Conservation (phyloP, 2,329 filamentous ascomycete species). For the Ceratocystis variospora region DNA sequence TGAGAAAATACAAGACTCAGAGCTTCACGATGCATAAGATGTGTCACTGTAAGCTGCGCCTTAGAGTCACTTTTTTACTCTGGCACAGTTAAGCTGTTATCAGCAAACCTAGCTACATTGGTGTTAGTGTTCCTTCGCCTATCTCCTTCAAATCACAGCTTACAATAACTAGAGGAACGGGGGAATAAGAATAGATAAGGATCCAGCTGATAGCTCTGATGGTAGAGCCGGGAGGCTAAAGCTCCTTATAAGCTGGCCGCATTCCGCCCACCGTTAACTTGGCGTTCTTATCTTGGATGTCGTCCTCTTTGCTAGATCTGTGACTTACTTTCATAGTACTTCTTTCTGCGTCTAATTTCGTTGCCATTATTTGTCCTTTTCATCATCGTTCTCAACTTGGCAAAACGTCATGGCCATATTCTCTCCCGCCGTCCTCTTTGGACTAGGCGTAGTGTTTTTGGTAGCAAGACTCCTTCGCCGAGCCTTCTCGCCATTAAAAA, state of each 20-base stretch:
- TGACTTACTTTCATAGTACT: slow-evolving; percentile 1
- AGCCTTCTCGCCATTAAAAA: slow-evolving; percentile 27
- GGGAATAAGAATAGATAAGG: background rate
- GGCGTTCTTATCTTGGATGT: background rate
- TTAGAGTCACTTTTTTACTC: background rate
- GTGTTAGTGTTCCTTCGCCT: background rate
- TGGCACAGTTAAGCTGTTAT: background rate
- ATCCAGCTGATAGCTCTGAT: slow-evolving; percentile 1
- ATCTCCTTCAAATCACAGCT: background rate
- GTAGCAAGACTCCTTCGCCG: slow-evolving; percentile 23
- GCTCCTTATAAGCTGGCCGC: background rate
- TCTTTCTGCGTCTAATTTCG: background rate
- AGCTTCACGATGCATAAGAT: too few relatives aligned
- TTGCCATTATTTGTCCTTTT: background rate
- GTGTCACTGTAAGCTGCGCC: background rate
- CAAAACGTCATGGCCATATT: slow-evolving; percentile 19
- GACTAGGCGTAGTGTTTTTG: slow-evolving; percentile 22
- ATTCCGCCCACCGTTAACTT: background rate
- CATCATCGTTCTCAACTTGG: background rate
- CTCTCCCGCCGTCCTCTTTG: slow-evolving; percentile 24
- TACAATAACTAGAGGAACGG: background rate
- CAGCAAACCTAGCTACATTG: background rate
- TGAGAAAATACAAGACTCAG: too few relatives aligned
- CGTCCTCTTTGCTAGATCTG: background rate
- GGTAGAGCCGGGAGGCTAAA: background rate